phyloP scores from a whole-genome alignment of 2,329 filamentous ascomycete genomes.

The Trichophyton simii region DNA sequence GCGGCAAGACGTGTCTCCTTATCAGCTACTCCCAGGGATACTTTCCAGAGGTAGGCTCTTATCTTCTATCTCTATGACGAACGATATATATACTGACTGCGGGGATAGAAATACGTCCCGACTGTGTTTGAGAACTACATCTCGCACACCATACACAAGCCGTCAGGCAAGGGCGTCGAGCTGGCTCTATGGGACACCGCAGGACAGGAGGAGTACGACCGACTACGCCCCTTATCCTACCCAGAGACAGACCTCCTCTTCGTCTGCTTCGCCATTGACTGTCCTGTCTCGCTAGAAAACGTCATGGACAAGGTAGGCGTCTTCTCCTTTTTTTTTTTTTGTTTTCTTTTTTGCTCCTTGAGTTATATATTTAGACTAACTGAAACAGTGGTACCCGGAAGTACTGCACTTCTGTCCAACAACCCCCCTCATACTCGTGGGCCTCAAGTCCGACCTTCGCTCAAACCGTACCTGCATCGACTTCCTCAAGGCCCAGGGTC shows the following conservation, averaged over 20 bases:
- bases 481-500: conserved; percentile 92
- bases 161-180: conserved; percentile 86
- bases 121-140: conserved; percentile 99
- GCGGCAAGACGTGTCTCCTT: conserved; percentile 94
- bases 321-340: not conserved
- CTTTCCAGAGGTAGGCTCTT: conserved; percentile 73
- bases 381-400: conserved; percentile 84
- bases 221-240: conserved; percentile 87
- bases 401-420: conserved; percentile 98
- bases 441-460: conserved; percentile 92
- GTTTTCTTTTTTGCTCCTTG: too few relatives aligned
- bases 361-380: conserved; percentile 4
- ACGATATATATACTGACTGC: not conserved
- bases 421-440: conserved; percentile 87
- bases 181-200: conserved; percentile 97
- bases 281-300: conserved; percentile 94
- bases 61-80: not conserved
- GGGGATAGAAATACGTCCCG: conserved; percentile 86
- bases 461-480: conserved; percentile 95
- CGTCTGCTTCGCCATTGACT: conserved; percentile 98
- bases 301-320: conserved; percentile 85
- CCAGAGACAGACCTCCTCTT: conserved; percentile 96
- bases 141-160: conserved; percentile 80
- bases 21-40: conserved; percentile 99
- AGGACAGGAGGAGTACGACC: conserved; percentile 96